phyloP scores from a whole-genome alignment of 2,329 filamentous ascomycete species.

The Sclerotinia nivalis region DNA sequence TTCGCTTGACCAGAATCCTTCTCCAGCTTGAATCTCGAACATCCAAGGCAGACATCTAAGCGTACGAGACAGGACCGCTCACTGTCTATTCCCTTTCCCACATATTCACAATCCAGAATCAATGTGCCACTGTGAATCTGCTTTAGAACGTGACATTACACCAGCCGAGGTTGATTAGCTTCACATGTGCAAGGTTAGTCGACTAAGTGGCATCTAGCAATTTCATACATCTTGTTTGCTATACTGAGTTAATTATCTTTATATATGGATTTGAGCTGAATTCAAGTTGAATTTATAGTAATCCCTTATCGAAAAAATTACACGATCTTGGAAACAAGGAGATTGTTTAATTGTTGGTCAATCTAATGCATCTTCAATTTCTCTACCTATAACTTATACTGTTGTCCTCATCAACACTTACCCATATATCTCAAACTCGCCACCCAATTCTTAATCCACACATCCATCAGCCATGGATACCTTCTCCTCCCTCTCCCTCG shows the following conservation, averaged over 20 bases:
- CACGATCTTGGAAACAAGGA: neutral
- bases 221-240: neutral
- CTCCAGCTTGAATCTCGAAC: neutral
- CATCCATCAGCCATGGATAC: slow-evolving; percentile 29
- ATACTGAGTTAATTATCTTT: neutral
- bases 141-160: neutral
- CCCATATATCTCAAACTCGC: slow-evolving; percentile 39
- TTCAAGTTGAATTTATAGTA: neutral
- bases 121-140: neutral
- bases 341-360: neutral
- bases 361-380: neutral
- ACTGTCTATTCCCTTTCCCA: neutral
- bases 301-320: neutral
- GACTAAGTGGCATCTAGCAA: neutral
- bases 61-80: neutral
- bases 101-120: neutral
- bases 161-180: slow-evolving; percentile 7
- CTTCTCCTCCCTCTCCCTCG: slow-evolving; percentile 40
- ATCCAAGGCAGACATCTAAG: neutral
- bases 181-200: neutral
- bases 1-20: neutral
- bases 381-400: neutral
- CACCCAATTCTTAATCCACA: neutral
- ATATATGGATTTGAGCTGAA: neutral
- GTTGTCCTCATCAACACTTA: neutral